Evolutionary conservation across 176 grass and related monocot genomes (phyloP).

Genomic region (Sorghum bicolor): DNA sequence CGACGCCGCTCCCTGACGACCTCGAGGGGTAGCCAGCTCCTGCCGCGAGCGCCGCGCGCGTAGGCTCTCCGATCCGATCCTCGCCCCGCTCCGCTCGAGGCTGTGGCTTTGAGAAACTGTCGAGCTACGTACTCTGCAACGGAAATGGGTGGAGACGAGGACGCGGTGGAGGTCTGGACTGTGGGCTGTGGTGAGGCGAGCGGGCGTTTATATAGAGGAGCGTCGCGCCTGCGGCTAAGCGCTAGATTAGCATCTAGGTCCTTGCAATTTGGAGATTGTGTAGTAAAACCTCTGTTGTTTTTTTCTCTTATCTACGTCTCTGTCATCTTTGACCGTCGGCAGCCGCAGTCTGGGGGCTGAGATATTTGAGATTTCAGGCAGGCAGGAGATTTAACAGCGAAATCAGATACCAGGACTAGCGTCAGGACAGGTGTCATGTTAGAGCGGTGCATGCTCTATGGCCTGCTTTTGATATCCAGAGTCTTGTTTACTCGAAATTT

Average conservation of each 20-base stretch:
- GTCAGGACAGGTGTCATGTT: neutral
- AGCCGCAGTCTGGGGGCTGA: neutral
- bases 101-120: neutral
- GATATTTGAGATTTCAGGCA: neutral
- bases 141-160: neutral
- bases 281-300: neutral
- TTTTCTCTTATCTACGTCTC: neutral
- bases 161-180: neutral
- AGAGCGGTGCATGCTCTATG: no score
- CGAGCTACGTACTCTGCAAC: neutral
- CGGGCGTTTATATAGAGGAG: neutral
- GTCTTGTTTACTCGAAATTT: no score
- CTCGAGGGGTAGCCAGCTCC: conserved; percentile 62
- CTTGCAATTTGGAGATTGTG: neutral
- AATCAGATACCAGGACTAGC: neutral
- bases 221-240: neutral
- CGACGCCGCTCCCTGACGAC: neutral
- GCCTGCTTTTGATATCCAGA: no score
- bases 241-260: neutral
- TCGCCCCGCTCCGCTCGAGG: neutral
- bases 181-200: neutral
- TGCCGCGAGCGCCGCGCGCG: conserved; percentile 42
- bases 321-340: neutral
- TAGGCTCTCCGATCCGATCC: conserved; percentile 32
- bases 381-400: neutral